phyloP scores from a whole-genome alignment of 495 filamentous ascomycete genomes.

The Beverwykella pulmonaria region DNA sequence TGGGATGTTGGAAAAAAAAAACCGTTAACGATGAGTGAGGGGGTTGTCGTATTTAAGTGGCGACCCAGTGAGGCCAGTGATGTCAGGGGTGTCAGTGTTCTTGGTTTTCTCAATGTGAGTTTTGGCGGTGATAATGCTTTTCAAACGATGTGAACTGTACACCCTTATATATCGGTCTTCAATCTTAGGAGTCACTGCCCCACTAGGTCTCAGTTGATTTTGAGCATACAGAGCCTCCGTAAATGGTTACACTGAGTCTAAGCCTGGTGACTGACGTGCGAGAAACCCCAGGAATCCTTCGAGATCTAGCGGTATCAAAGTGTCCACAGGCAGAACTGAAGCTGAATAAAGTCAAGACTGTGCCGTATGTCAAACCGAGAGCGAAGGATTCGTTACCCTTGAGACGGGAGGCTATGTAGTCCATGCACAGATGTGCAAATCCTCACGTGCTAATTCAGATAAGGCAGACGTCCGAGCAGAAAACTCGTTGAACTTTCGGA shows the following conservation, averaged over 20 bases:
- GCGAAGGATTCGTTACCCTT: slow-evolving; percentile 14
- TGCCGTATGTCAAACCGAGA: slow-evolving; percentile 13
- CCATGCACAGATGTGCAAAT: background rate
- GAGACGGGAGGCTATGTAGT: slow-evolving; percentile 23
- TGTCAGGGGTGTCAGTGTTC: background rate
- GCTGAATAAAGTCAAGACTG: background rate
- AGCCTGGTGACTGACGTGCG: background rate
- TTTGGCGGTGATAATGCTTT: background rate
- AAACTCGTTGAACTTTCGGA: background rate
- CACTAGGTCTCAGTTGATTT: slow-evolving; percentile 9
- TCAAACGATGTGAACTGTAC: background rate
- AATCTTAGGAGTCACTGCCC: slow-evolving; percentile 15
- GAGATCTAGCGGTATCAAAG: background rate
- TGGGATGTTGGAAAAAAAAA: background rate
- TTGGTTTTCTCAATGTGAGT: background rate
- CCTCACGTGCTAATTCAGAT: background rate
- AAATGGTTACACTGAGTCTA: background rate
- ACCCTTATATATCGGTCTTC: slow-evolving; percentile 19
- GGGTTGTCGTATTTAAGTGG: background rate
- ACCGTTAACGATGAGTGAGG: background rate
- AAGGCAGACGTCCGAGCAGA: slow-evolving; percentile 2
- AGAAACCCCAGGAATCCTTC: slow-evolving; percentile 11
- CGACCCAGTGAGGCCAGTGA: background rate
- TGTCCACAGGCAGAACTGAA: background rate
- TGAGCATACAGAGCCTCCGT: background rate